Conservation (phyloP, 441 rosid species). For the Jatropha multifida region DNA sequence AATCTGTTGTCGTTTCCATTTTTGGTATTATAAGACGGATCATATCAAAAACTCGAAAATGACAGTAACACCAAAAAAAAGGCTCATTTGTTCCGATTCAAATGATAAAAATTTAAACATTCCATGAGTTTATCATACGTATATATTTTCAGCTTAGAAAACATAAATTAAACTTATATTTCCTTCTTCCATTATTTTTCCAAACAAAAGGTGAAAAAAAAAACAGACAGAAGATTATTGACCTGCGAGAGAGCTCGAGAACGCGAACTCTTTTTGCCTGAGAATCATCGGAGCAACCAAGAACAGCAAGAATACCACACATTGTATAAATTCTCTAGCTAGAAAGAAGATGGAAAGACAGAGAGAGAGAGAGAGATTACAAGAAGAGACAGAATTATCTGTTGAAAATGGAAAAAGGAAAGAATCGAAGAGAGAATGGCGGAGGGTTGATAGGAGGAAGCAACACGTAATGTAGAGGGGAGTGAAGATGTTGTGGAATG, state of each 20-base stretch:
- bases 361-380: background rate
- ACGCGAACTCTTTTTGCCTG: slow-evolving; percentile 90
- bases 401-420: background rate
- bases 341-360: no score
- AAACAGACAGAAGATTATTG: slow-evolving; percentile 13
- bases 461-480: slow-evolving; percentile 15
- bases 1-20: slow-evolving; percentile 37
- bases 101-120: no score
- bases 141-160: no score
- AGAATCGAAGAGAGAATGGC: slow-evolving; percentile 14
- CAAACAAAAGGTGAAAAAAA: background rate
- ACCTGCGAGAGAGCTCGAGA: slow-evolving; percentile 97
- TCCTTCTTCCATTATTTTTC: no score
- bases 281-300: slow-evolving; percentile 87
- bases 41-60: no score
- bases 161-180: no score
- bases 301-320: slow-evolving; percentile 93
- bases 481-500: background rate
- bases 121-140: no score
- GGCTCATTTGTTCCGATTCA: no score
- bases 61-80: no score
- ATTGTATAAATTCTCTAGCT: slow-evolving; percentile 27
- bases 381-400: background rate
- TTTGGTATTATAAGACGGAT: no score
- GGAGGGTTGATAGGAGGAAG: slow-evolving; percentile 12